Evolutionary conservation across 148 eudicot genomes (phyloP), one percentile per base, ranked within the genome.

Genomic region (Simmondsia chinensis): DNA sequence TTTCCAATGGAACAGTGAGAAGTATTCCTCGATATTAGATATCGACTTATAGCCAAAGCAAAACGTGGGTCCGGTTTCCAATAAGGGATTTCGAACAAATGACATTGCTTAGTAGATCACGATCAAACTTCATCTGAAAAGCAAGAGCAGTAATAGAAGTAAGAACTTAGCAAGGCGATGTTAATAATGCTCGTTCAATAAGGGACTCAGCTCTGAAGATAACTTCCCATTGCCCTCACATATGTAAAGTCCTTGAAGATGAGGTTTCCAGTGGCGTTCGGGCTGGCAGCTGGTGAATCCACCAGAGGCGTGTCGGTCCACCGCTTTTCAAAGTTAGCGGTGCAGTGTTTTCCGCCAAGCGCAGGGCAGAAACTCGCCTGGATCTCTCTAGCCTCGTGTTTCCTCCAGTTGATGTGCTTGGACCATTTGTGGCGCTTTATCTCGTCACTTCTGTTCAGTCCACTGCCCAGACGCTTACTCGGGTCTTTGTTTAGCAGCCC

Each of bases 351-450:
- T 28, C 74, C 77, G 2, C 43, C 49, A 23, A 71, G 71, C 37
- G 29, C 38, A 9, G 77, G 82, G 20, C 33, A 50, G 46, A 71
- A 68, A 34, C 59, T 60, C 3, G 77, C 77, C 13, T 60, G 39
- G 24, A 76, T 68, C 40, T 57, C 63, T 57, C 68, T 59, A 7
- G 59, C 68, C 17, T 75, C 77, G 15, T 63, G 40, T 57, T 75
- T 75, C 46, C 64, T 71, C 82, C 77, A 75, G 59, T 71, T 68
- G 5, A 75, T 71, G 11, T 63, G 24, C 33, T 44, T 63, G 54
- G 71, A 75, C 82, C 82, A 75, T 33, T 19, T 71, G 50, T 75
- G 82, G n/a, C 43, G 16, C 43, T 56, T 64, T 43, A 75, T 61
- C 38, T 68, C 82, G 3, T 60, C 66, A 1, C 26, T 48, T 2